Percentiles rank a stretch among this genome's conserved stretches.
These are phyloP conservation scores for Botrytis cinerea DNA, from an alignment of 2,329 filamentous ascomycete species.

Conservation along the genomic window DNA sequence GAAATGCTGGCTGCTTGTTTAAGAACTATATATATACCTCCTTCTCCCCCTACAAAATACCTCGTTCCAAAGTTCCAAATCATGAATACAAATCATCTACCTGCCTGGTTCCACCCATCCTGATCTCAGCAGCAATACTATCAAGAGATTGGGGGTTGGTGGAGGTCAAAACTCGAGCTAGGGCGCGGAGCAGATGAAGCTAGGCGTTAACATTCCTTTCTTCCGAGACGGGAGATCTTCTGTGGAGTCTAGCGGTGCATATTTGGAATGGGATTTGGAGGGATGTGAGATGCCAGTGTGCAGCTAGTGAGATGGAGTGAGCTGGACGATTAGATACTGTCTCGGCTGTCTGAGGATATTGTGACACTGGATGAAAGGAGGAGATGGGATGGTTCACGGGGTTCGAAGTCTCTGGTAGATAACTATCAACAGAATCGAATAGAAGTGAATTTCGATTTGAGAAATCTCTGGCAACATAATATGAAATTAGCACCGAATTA, in stretches of 20 bases:
- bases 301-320: not conserved
- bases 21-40: not conserved
- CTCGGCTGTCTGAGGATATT: not conserved
- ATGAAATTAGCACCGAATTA: not conserved
- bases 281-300: not conserved
- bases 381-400: not conserved
- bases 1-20: not conserved
- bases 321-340: not conserved
- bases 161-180: constrained; percentile 4
- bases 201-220: not conserved
- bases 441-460: not conserved
- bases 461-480: not conserved
- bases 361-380: not conserved
- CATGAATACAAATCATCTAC: not conserved
- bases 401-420: not conserved
- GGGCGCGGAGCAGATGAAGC: not conserved
- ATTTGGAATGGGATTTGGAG: not conserved
- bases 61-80: not conserved
- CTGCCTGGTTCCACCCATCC: not conserved
- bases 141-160: not conserved
- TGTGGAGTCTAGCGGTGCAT: not conserved
- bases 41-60: not conserved
- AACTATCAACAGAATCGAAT: not conserved
- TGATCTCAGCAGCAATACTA: not conserved
- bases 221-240: not conserved